Base-by-base conservation (phyloP, 345 rosid species). In the Moricandia arvensis region DNA sequence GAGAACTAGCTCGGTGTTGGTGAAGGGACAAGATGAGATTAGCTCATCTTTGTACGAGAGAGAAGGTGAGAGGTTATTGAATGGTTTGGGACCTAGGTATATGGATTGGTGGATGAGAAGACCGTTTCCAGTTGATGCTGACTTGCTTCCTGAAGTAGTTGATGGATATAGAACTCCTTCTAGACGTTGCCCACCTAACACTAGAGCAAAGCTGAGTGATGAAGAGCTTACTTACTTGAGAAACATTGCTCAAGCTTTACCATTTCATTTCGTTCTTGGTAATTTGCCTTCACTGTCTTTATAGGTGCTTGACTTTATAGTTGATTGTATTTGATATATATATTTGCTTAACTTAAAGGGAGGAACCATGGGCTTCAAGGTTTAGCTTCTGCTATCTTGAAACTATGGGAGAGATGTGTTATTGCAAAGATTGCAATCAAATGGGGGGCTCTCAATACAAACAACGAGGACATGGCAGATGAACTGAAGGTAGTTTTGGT, bases 21-120 rank as follows among this genome's bases (percentile, higher is more conserved):
- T 43, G 51, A n/a, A 47, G 18, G 53, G 53, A 15, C 18, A 0
- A 47, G 53, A 47, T 47, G 53, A 47, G 18, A 47, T 47, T 47
- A n/a, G 76, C 67, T 72, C 75, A n/a, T 83, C 96, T 31, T 65
- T 90, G 75, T 90, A 81, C 79, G 90, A 83, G 85, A 89, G 94
- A 79, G 98, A 93, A 86, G 84, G 87, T 69, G 91, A 93, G 81
- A 82, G 97, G 81, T 83, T 92, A 71, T 70, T 92, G 85, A 84
- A 92, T 77, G 93, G 93, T 65, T 80, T 92, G 59, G 97, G 96
- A 21, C 96, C 96, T 78, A 87, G 96, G 33, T 92, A 81, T 79
- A 75, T 83, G 71, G 97, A 92, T 80, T 90, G 97, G 97, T 92
- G 97, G 97, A 90, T 87, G 96, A 78, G 79, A 63, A 90, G 87